A percentile compares a stretch with the other conserved stretches of the same genome.
phyloP scores from a whole-genome alignment of 768 basidiomycete species.

The Tricholoma hemisulphureum region DNA sequence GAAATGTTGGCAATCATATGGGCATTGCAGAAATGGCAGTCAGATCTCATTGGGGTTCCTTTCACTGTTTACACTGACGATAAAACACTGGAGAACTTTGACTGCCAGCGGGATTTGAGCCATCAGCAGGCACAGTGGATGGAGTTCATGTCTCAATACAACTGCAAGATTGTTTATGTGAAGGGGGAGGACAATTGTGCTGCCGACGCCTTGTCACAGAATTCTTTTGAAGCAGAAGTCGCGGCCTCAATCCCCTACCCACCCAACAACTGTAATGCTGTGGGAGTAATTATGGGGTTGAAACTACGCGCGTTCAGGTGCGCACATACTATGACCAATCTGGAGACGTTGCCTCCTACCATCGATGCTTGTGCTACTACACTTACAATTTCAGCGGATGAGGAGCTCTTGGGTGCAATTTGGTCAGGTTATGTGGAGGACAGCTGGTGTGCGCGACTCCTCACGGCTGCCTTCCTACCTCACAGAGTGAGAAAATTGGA shows the following conservation, averaged over 20 bases:
- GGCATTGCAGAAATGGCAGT: too few relatives aligned
- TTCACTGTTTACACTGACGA: too few relatives aligned
- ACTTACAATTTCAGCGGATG: background rate
- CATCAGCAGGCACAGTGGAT: too few relatives aligned
- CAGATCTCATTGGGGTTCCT: too few relatives aligned
- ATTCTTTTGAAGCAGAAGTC: background rate
- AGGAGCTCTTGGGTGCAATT: background rate
- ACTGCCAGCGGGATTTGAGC: too few relatives aligned
- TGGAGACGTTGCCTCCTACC: background rate
- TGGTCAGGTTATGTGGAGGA: background rate
- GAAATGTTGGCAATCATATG: too few relatives aligned
- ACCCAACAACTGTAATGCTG: background rate
- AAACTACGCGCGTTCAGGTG: background rate
- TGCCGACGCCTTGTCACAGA: constrained; percentile 34
- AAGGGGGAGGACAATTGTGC: too few relatives aligned
- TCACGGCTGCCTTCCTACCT: constrained; percentile 8
- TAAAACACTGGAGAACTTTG: too few relatives aligned
- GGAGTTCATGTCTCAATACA: constrained; percentile 34
- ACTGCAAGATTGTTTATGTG: constrained; percentile 32
- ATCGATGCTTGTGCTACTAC: too few relatives aligned
- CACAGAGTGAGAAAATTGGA: background rate
- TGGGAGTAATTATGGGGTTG: background rate
- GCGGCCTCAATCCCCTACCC: background rate
- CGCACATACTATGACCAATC: background rate
- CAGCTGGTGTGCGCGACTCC: background rate